Evolutionary conservation across 345 rosid species (phyloP), one percentile per base, ranked within the genome.

Genomic region (Lepidium didymum): DNA sequence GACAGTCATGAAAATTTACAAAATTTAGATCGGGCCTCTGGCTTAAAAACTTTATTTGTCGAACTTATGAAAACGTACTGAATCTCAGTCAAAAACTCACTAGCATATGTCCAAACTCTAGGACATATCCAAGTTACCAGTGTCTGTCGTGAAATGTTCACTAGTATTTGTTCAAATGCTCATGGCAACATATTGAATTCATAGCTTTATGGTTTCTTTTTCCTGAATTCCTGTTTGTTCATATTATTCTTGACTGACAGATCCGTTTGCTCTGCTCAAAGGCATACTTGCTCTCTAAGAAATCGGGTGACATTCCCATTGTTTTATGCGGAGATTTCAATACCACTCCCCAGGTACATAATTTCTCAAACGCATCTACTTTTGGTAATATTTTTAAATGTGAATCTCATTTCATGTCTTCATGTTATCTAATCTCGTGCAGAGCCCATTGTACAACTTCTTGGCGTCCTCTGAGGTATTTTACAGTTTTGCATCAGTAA

Each of bases 371-470:
- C 50, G 4, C 29, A 37, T 62, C 29, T 64, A 7, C 43, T 36
- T 61, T 18, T 18, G 57, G 47, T 52, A 8, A 8, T 36, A 27
- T 44, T 4, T 44, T 35, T 7, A 29, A 16, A 29, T 67, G 50
- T 35, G 44, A 29, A 29, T 29, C 29, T n/a, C 21, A 8, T 29
- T 27, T 36, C 25, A 40, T 19, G 8, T 51, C n/a, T n/a, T n/a
- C n/a, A n/a, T n/a, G n/a, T 27, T 1, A 55, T 57, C 47, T 44
- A 59, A 51, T 46, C 52, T 40, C 67, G 58, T 56, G 73, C 92
- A 91, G 97, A 83, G 96, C 81, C 83, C 92, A 52, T 77, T 91
- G 55, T 91, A 91, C 80, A 81, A 83, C 64, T 91, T 88, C 81
- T 76, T 91, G 74, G 77, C 88, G 3, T 78, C 82, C 68, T 88